Evolutionary conservation across 2,329 filamentous ascomycete species (phyloP).

Genomic region (Exophiala sp.): DNA sequence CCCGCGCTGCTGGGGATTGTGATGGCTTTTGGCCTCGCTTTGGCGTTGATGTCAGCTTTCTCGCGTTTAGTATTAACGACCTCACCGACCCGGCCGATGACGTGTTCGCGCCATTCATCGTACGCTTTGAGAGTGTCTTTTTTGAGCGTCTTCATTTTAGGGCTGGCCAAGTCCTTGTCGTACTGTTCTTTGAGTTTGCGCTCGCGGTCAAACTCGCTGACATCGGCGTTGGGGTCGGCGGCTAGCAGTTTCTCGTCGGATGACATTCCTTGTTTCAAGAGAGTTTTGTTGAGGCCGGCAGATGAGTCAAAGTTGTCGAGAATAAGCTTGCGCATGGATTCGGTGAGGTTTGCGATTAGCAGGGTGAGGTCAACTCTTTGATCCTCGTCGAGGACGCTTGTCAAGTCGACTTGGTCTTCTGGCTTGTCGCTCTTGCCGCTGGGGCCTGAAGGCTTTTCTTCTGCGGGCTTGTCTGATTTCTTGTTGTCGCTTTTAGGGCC

Average conservation of each 20-base stretch:
- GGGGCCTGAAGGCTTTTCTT: no score
- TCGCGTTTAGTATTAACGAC: conserved; percentile 55
- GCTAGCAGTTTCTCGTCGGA: conserved; percentile 30
- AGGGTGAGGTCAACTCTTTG: conserved; percentile 43
- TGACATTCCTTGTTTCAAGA: conserved; percentile 21
- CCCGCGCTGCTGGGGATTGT: conserved; percentile 15
- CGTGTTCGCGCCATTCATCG: conserved; percentile 71
- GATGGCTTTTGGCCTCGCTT: conserved; percentile 11
- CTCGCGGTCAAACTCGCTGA: conserved; percentile 29
- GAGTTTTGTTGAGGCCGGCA: conserved; percentile 27
- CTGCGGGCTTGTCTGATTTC: no score
- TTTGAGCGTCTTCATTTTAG: conserved; percentile 50
- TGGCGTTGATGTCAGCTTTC: conserved; percentile 32
- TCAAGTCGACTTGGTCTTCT: conserved; percentile 36
- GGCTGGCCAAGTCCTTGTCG: conserved; percentile 29
- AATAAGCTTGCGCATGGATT: conserved; percentile 40
- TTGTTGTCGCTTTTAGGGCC: no score
- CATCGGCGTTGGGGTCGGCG: conserved; percentile 30
- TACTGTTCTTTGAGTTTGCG: conserved; percentile 37
- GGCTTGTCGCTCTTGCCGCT: not conserved
- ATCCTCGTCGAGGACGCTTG: conserved; percentile 39
- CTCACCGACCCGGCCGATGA: conserved; percentile 69
- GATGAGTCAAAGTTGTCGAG: conserved; percentile 37
- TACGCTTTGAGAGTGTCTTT: conserved; percentile 68
- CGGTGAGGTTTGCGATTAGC: conserved; percentile 38